Evolutionary conservation across 31 red algal species (phyloP).

Genomic region (Porphyra umbilicalis): DNA sequence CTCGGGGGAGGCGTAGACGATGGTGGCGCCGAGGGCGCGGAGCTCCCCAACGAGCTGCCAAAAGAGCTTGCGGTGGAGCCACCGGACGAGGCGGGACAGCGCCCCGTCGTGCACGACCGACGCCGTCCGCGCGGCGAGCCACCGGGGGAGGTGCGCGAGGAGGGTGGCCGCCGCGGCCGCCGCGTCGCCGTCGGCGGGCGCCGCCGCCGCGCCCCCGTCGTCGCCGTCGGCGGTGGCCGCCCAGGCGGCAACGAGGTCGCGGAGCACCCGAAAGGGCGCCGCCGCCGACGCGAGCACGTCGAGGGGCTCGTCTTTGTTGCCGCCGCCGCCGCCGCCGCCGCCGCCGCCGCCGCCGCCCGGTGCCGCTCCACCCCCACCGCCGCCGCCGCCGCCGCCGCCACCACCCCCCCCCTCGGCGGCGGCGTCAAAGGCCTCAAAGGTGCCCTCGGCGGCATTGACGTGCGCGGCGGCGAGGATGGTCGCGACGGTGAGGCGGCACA

Average conservation of each 20-base stretch:
- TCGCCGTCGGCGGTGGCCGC: conserved; percentile 47
- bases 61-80: conserved; percentile 78
- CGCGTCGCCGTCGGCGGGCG: neutral
- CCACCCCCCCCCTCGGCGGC: conserved; percentile 13
- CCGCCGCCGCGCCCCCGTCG: conserved; percentile 6
- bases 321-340: conserved; percentile 14
- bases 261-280: conserved; percentile 65
- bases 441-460: conserved; percentile 75
- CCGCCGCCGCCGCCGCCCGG: conserved; percentile 2
- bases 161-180: conserved; percentile 26
- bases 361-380: neutral
- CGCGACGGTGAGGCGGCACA: conserved; percentile 57
- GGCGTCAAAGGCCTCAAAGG: conserved; percentile 64
- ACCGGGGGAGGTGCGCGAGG: conserved; percentile 73
- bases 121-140: conserved; percentile 71
- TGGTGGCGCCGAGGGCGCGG: conserved; percentile 46
- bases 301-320: conserved; percentile 38
- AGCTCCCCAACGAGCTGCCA: conserved; percentile 61
- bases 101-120: conserved; percentile 66
- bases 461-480: conserved; percentile 74
- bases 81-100: conserved; percentile 51
- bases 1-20: conserved; percentile 74
- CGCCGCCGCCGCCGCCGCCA: neutral
- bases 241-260: conserved; percentile 53
- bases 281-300: conserved; percentile 81